phyloP scores from a whole-genome alignment of 441 rosid species.

The Macaranga tanarius region DNA sequence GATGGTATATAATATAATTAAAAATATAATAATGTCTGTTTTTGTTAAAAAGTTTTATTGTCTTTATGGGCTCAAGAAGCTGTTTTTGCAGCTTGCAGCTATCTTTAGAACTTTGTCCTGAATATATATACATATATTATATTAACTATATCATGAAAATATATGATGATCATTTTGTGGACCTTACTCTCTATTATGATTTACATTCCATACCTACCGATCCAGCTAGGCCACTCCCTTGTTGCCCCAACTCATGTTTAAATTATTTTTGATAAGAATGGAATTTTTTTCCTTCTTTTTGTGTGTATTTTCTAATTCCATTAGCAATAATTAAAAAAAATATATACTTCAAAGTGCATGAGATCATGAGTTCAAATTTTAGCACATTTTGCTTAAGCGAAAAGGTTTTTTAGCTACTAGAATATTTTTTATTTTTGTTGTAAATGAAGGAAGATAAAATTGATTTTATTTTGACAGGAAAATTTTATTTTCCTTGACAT shows the following conservation, averaged over 20 bases:
- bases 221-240: conserved; percentile 43
- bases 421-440: conserved; percentile 14
- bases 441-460: not conserved
- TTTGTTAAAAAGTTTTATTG: not conserved
- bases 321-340: too few relatives aligned
- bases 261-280: conserved; percentile 37
- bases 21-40: conserved; percentile 10
- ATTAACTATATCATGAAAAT: conserved; percentile 16
- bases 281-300: not conserved
- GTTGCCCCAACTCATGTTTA: conserved; percentile 35
- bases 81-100: conserved; percentile 31
- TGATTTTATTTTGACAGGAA: conserved; percentile 2
- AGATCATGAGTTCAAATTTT: not conserved
- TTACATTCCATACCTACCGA: conserved; percentile 47
- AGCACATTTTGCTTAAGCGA: not conserved
- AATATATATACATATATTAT: not conserved
- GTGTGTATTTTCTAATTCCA: too few relatives aligned
- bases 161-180: conserved; percentile 31
- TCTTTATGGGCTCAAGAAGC: conserved; percentile 34
- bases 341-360: not conserved
- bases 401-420: conserved; percentile 7
- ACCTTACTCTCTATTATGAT: conserved; percentile 45
- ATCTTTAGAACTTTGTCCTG: conserved; percentile 7
- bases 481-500: not conserved
- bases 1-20: too few relatives aligned